Evolutionary conservation across 1,284 basidiomycete genomes (phyloP).

Genomic region (Naganishia sp.): DNA sequence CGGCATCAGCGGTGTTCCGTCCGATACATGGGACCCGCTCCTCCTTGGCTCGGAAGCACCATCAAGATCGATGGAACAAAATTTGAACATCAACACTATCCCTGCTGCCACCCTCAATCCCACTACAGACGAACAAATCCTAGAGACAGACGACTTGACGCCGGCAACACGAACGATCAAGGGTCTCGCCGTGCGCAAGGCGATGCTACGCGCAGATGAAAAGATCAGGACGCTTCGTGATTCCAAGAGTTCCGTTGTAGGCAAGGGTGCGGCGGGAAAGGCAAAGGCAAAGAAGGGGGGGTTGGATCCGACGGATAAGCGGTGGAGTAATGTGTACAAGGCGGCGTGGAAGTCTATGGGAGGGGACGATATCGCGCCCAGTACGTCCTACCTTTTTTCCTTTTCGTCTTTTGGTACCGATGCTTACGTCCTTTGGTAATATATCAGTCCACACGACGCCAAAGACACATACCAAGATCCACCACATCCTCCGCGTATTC

Average conservation of each 20-base stretch:
- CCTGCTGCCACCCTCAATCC: not conserved
- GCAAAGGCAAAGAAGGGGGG: conserved; percentile 20
- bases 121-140: not conserved
- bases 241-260: conserved; percentile 5
- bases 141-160: not conserved
- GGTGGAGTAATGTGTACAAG: conserved; percentile 59
- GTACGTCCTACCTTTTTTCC: not conserved
- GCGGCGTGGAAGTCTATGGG: conserved; percentile 63
- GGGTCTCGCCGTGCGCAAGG: conserved; percentile 23
- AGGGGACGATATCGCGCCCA: conserved; percentile 40
- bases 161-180: not conserved
- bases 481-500: conserved; percentile 73
- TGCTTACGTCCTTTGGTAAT: conserved; percentile 4
- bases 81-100: conserved; percentile 2
- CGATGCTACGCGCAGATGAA: conserved; percentile 28
- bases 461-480: conserved; percentile 47
- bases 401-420: not conserved
- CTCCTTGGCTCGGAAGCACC: not conserved
- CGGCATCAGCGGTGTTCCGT: conserved; percentile 12
- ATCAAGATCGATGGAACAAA: conserved; percentile 24
- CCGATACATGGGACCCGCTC: conserved; percentile 13
- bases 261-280: conserved; percentile 10
- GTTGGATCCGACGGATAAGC: conserved; percentile 57
- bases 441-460: conserved; percentile 34
- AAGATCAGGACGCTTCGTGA: conserved; percentile 19